phyloP scores from a whole-genome alignment of 768 basidiomycete genomes.

The Leccinellum albellum region DNA sequence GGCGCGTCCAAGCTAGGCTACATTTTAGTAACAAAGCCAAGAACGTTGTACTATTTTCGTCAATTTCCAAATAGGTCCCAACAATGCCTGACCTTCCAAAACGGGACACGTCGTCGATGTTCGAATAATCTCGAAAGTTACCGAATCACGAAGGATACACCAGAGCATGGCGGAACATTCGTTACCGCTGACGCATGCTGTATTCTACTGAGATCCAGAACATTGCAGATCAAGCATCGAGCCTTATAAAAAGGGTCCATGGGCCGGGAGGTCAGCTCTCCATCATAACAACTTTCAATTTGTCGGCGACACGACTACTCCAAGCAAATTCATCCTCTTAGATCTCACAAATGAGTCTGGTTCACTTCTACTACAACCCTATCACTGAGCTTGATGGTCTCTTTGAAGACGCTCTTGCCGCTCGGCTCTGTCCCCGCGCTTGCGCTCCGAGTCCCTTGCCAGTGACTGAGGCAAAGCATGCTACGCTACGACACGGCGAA shows the following conservation, averaged over 20 bases:
- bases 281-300: not conserved
- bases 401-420: slow-evolving; percentile 20
- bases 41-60: not conserved
- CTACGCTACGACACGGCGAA: not conserved
- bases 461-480: not conserved
- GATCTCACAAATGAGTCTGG: not conserved
- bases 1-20: too few relatives aligned
- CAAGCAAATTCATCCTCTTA: not conserved
- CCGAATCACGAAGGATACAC: not conserved
- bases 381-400: slow-evolving; percentile 5
- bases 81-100: not conserved
- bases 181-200: not conserved
- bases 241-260: slow-evolving; percentile 5
- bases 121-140: slow-evolving; percentile 8
- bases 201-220: slow-evolving; percentile 1
- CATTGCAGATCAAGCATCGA: not conserved
- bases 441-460: not conserved
- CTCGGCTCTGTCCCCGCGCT: slow-evolving; percentile 8
- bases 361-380: slow-evolving; percentile 5
- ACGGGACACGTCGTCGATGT: not conserved
- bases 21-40: not conserved
- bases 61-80: not conserved
- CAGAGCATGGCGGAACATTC: not conserved
- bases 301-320: not conserved
- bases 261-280: not conserved